phyloP scores from a whole-genome alignment of 352 stramenopile genomes.

The Phytophthora colocasiae region DNA sequence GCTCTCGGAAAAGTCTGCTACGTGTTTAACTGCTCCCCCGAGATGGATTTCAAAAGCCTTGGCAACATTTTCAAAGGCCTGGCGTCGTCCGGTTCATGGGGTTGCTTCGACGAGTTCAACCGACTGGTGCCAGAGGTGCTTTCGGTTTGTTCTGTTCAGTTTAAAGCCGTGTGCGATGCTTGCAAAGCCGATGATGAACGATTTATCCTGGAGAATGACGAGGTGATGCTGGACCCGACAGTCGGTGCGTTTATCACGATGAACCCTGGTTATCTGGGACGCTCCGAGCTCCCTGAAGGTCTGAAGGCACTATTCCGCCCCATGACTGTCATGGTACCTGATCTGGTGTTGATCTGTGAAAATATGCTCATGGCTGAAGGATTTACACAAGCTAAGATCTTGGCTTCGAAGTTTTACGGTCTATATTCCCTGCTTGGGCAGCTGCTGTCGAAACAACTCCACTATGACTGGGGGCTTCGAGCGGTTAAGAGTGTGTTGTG shows the following conservation, averaged over 20 bases:
- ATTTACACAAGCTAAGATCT: constrained; percentile 94
- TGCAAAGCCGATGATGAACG: constrained; percentile 94
- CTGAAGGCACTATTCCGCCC: constrained; percentile 96
- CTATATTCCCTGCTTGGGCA: constrained; percentile 95
- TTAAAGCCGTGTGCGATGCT: constrained; percentile 96
- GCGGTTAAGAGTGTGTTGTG: constrained; percentile 96
- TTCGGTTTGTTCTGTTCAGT: constrained; percentile 95
- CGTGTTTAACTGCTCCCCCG: constrained; percentile 96
- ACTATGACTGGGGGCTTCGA: constrained; percentile 96
- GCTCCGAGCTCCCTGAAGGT: constrained; percentile 94
- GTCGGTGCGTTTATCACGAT: constrained; percentile 97
- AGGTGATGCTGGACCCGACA: constrained; percentile 91
- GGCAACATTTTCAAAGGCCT: constrained; percentile 98
- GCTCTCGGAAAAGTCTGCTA: constrained; percentile 96
- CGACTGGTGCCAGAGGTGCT: constrained; percentile 94
- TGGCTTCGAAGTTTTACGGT: constrained; percentile 96
- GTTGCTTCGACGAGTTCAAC: constrained; percentile 98
- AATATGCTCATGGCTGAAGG: constrained; percentile 98
- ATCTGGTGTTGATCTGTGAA: constrained; percentile 97
- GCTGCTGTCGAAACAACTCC: constrained; percentile 94
- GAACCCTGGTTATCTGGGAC: constrained; percentile 96
- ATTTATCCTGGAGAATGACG: constrained; percentile 96
- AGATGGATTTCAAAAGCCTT: constrained; percentile 97
- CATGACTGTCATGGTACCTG: constrained; percentile 97
- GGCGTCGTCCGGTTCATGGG: constrained; percentile 94